Percentiles rank a stretch among this genome's conserved stretches.
Evolutionary conservation across 1,284 basidiomycete genomes (phyloP).

Genomic region (Leccinum angustisporum): DNA sequence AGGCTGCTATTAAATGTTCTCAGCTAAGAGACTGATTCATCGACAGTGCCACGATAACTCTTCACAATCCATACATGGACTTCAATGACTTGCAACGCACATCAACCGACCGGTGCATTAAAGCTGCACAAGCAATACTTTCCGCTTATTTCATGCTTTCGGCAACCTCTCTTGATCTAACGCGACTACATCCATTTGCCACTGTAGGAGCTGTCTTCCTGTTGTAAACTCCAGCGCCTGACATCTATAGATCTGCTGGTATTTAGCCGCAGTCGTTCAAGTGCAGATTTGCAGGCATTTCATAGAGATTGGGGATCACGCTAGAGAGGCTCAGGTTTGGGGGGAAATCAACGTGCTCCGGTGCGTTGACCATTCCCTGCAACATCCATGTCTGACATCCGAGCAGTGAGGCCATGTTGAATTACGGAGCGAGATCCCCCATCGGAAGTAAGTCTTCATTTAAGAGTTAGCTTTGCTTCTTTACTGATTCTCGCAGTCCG

Average conservation of each 20-base stretch:
- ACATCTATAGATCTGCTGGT: slow-evolving; percentile 77
- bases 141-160: slow-evolving; percentile 71
- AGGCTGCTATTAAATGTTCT: slow-evolving; percentile 6
- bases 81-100: slow-evolving; percentile 60
- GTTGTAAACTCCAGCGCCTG: slow-evolving; percentile 9
- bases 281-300: slow-evolving; percentile 81
- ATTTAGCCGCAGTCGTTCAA: slow-evolving; percentile 80
- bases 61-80: slow-evolving; percentile 79
- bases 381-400: slow-evolving; percentile 13
- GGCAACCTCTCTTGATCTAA: slow-evolving; percentile 73
- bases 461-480: slow-evolving; percentile 6
- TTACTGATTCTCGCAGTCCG: slow-evolving; percentile 49
- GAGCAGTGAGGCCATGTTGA: slow-evolving; percentile 73
- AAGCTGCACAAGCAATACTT: slow-evolving; percentile 70
- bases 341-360: slow-evolving; percentile 80
- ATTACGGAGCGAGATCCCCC: slow-evolving; percentile 74
- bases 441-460: slow-evolving; percentile 64
- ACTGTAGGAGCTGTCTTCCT: slow-evolving; percentile 49
- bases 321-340: slow-evolving; percentile 73
- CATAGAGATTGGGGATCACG: slow-evolving; percentile 71
- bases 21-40: slow-evolving; percentile 4
- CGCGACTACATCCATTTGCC: slow-evolving; percentile 77
- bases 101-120: slow-evolving; percentile 70
- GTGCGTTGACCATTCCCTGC: slow-evolving; percentile 37
- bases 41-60: slow-evolving; percentile 74